Conservation (phyloP, 164 flowering plant species). For the Warburgia ugandensis region DNA sequence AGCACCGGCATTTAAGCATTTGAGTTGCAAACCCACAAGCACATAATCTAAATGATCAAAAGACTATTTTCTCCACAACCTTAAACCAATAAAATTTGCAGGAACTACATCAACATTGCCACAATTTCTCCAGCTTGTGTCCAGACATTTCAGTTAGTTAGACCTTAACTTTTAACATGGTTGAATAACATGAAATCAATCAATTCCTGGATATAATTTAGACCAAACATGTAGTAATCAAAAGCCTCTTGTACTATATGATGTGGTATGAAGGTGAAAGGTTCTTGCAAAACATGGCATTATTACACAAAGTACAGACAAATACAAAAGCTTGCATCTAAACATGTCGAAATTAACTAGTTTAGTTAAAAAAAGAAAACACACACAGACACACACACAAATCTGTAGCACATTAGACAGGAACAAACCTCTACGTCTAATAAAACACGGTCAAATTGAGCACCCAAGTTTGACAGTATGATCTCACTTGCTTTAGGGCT, state of each 20-base stretch:
- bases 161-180: too few relatives aligned
- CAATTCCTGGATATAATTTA: slow-evolving; percentile 75
- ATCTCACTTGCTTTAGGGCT: slow-evolving; percentile 52
- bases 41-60: too few relatives aligned
- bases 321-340: too few relatives aligned
- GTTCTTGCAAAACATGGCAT: slow-evolving; percentile 42
- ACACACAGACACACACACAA: too few relatives aligned
- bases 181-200: slow-evolving; percentile 75
- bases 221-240: slow-evolving; percentile 91
- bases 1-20: too few relatives aligned
- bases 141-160: too few relatives aligned
- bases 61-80: too few relatives aligned
- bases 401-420: background rate
- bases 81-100: too few relatives aligned
- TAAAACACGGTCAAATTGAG: slow-evolving; percentile 63
- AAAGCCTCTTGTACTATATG: slow-evolving; percentile 82
- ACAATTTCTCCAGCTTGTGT: too few relatives aligned
- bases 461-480: slow-evolving; percentile 65
- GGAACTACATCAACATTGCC: too few relatives aligned
- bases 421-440: slow-evolving; percentile 64
- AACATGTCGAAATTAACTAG: too few relatives aligned
- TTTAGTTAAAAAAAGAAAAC: slow-evolving; percentile 3
- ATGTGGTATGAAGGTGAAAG: slow-evolving; percentile 64
- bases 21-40: too few relatives aligned
- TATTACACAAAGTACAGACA: background rate